A percentile compares a stretch with the other conserved stretches of the same genome.
phyloP scores from a whole-genome alignment of 2,329 filamentous ascomycete genomes.

The Fusarium praegraminearum region DNA sequence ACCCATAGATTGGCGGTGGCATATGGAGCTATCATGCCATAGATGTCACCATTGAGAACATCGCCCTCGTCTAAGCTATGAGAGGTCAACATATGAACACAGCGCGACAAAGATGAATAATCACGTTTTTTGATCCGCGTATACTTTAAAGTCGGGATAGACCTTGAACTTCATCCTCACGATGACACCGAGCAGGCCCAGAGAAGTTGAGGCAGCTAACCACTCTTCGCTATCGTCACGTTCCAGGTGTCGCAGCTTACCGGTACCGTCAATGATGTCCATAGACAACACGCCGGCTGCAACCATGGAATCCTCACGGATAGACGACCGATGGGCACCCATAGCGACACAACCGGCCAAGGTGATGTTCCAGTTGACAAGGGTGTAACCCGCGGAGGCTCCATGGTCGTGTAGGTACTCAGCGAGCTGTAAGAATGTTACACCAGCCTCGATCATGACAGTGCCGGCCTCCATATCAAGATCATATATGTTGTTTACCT shows the following conservation, averaged over 20 bases:
- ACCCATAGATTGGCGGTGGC: slow-evolving; percentile 5
- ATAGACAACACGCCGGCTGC: background rate
- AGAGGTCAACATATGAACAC: accelerated
- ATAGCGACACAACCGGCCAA: background rate
- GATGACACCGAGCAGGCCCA: background rate
- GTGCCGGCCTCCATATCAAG: background rate
- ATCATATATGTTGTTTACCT: slow-evolving; percentile 8
- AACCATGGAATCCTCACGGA: slow-evolving; percentile 6
- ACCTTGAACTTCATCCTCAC: slow-evolving; percentile 17
- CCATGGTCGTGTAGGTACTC: slow-evolving; percentile 6
- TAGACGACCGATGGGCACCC: background rate
- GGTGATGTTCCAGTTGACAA: slow-evolving; percentile 19
- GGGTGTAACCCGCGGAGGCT: slow-evolving; percentile 1
- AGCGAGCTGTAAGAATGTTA: background rate
- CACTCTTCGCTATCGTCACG: slow-evolving; percentile 6
- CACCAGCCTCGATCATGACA: slow-evolving; percentile 9
- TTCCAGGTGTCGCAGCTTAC: background rate
- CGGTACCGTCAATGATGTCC: background rate
- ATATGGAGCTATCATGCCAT: slow-evolving; percentile 1
- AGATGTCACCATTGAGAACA: background rate
- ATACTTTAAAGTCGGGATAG: slow-evolving; percentile 19
- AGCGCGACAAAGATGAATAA: accelerated
- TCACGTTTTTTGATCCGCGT: background rate
- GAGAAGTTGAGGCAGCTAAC: slow-evolving; percentile 1
- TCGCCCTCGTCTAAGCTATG: background rate